A percentile compares a stretch with the other conserved stretches of the same genome.
Conservation (phyloP, 2,329 filamentous ascomycete genomes). For the Aureobasidium sp. region DNA sequence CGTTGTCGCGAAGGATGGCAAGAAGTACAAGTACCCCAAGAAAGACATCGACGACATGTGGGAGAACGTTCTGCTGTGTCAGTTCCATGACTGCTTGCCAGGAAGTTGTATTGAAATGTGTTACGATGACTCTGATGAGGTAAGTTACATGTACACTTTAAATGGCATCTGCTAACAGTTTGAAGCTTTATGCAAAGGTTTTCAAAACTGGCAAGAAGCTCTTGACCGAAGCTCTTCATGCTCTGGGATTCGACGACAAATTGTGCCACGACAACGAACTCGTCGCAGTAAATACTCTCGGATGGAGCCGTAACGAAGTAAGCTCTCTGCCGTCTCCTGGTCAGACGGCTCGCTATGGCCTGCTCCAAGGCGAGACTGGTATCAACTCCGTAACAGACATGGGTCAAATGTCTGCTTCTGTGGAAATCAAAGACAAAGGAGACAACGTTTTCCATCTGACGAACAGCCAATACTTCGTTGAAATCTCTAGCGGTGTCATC, state of each 20-base stretch:
- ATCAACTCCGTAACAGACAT: constrained; percentile 27
- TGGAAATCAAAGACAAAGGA: constrained; percentile 44
- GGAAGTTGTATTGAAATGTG: constrained; percentile 97
- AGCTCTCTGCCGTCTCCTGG: constrained; percentile 51
- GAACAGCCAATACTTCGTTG: constrained; percentile 69
- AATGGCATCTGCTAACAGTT: background rate
- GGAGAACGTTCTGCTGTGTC: constrained; percentile 84
- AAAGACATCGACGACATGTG: constrained; percentile 92
- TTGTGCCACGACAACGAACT: constrained; percentile 39
- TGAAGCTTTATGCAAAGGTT: constrained; percentile 66
- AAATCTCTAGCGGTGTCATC: constrained; percentile 68
- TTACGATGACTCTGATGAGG: constrained; percentile 87
- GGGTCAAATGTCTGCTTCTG: constrained; percentile 18
- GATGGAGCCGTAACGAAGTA: constrained; percentile 63
- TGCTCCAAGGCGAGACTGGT: constrained; percentile 43
- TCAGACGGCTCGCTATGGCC: constrained; percentile 31
- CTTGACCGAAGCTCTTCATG: constrained; percentile 60
- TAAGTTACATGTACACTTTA: constrained; percentile 21
- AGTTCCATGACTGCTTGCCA: constrained; percentile 96
- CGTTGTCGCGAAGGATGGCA: constrained; percentile 34
- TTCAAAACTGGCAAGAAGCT: constrained; percentile 70
- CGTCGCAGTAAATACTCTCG: constrained; percentile 73
- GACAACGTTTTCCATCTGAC: constrained; percentile 67
- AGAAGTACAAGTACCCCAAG: constrained; percentile 79
- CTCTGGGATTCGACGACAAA: constrained; percentile 55